phyloP scores from a whole-genome alignment of 2,329 filamentous ascomycete genomes.

The Ophiostoma fasciatum region DNA sequence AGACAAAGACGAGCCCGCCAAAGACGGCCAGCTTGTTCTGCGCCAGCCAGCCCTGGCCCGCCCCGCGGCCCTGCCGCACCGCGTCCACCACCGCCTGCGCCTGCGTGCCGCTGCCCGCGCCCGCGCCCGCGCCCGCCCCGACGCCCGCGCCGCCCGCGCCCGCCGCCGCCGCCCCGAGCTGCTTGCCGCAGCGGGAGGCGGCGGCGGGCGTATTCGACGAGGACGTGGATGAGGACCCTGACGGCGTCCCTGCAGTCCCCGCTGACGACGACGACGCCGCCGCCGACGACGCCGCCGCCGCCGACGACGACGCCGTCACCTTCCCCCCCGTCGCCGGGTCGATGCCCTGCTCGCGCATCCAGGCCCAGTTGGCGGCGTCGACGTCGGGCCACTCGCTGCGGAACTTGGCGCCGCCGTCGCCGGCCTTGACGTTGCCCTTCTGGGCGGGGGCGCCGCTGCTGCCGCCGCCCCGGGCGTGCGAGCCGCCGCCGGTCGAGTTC shows the following conservation, averaged over 20 bases:
- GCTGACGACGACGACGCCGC: background rate
- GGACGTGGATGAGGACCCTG: background rate
- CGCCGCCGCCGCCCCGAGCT: conserved; percentile 45
- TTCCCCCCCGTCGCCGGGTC: conserved; percentile 61
- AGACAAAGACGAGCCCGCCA: conserved; percentile 58
- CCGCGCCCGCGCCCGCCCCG: conserved; percentile 28
- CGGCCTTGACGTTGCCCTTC: conserved; percentile 75
- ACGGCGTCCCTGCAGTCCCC: too few relatives aligned
- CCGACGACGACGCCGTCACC: conserved; percentile 26
- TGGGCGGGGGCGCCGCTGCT: conserved; percentile 34
- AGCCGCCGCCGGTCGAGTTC: conserved; percentile 88
- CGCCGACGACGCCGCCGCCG: conserved; percentile 17
- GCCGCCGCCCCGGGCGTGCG: conserved; percentile 38
- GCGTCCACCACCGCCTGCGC: conserved; percentile 62
- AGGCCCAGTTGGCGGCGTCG: conserved; percentile 79
- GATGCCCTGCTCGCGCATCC: conserved; percentile 74
- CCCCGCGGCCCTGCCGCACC: conserved; percentile 60
- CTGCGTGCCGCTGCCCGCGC: conserved; percentile 49
- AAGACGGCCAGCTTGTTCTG: conserved; percentile 65
- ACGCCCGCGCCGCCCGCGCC: background rate
- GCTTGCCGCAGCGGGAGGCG: conserved; percentile 27
- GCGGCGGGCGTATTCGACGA: background rate
- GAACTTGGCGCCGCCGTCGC: conserved; percentile 88
- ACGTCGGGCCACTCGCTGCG: conserved; percentile 77
- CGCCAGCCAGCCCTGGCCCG: conserved; percentile 67